A percentile compares a stretch with the other conserved stretches of the same genome.
Evolutionary conservation across 108 stramenopile species (phyloP).

Genomic region (Mediolabrus comicus): DNA sequence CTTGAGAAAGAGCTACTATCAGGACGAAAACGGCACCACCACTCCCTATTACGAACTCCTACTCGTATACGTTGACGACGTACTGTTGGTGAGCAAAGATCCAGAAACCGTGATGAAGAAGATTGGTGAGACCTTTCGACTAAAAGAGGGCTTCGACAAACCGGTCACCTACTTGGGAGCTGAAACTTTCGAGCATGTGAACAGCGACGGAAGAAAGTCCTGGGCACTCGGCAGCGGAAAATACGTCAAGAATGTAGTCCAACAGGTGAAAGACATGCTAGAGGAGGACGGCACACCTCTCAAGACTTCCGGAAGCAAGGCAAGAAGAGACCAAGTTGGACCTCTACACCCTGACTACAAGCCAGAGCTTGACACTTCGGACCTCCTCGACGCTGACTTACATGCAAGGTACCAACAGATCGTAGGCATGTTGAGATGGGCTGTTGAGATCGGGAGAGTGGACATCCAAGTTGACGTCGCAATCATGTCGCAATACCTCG

Average conservation of each 20-base stretch:
- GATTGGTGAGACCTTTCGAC: background rate
- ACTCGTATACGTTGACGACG: conserved; percentile 13
- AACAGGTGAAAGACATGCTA: conserved; percentile 8
- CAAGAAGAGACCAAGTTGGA: background rate
- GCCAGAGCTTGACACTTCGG: conserved; percentile 32
- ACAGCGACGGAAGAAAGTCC: background rate
- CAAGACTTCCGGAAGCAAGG: background rate
- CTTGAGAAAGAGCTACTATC: background rate
- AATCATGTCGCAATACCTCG: conserved; percentile 20
- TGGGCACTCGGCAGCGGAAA: conserved; percentile 4
- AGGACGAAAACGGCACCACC: background rate
- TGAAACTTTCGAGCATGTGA: conserved; percentile 2
- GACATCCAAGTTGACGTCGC: conserved; percentile 47
- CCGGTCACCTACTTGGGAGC: conserved; percentile 30
- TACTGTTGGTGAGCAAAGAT: background rate
- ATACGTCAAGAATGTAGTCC: conserved; percentile 16
- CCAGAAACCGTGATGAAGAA: conserved; percentile 1
- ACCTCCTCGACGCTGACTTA: conserved; percentile 7
- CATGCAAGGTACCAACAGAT: conserved; percentile 17
- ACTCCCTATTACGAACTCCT: conserved; percentile 16
- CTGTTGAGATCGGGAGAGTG: conserved; percentile 40
- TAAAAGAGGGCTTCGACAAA: background rate
- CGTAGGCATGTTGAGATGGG: conserved; percentile 51
- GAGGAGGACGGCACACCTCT: conserved; percentile 22
- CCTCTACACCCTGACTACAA: conserved; percentile 21